phyloP scores from a whole-genome alignment of 495 filamentous ascomycete genomes.

The Cairneyella variabilis region DNA sequence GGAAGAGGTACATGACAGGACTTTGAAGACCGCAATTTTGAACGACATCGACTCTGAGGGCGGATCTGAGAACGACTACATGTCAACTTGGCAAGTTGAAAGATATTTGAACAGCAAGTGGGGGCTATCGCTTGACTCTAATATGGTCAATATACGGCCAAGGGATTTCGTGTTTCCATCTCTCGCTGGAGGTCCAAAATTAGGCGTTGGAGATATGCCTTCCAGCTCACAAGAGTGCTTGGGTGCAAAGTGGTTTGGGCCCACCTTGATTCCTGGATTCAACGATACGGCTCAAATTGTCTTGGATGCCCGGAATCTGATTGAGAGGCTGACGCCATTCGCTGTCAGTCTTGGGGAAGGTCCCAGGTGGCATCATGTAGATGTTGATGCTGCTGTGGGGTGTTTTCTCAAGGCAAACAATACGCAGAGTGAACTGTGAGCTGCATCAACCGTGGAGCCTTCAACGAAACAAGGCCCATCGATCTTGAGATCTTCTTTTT shows the following conservation, averaged over 20 bases:
- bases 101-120: neutral
- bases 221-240: too few relatives aligned
- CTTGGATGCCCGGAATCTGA: neutral
- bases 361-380: neutral
- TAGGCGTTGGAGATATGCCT: neutral
- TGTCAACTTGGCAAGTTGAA: slow-evolving; percentile 8
- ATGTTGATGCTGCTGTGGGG: slow-evolving; percentile 3
- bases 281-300: neutral
- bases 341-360: slow-evolving; percentile 7
- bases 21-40: neutral
- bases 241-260: neutral
- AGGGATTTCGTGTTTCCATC: neutral
- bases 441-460: too few relatives aligned
- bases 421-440: too few relatives aligned
- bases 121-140: slow-evolving; percentile 4
- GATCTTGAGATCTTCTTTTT: too few relatives aligned
- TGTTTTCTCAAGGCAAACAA: slow-evolving; percentile 5
- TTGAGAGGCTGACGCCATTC: neutral
- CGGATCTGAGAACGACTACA: neutral
- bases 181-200: neutral
- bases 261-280: slow-evolving; percentile 7
- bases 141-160: neutral
- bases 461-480: too few relatives aligned
- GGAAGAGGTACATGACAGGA: neutral
- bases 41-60: neutral